Base-by-base conservation (phyloP, 2,329 filamentous ascomycete species). In the Stachybotrys chartarum region DNA sequence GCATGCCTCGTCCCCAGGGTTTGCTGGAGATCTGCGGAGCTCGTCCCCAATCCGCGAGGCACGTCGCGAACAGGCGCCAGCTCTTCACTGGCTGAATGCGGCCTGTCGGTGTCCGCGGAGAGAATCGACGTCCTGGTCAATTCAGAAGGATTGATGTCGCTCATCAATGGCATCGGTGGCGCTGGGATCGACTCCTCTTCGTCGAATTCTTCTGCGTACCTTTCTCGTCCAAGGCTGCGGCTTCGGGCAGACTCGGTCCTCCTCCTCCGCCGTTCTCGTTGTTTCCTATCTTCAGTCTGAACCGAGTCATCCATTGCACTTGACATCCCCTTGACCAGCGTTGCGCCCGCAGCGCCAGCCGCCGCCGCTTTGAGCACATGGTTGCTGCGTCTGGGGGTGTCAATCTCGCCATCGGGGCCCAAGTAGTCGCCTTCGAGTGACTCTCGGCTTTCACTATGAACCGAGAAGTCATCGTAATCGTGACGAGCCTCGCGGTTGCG, bases 141-240 rank as follows among this genome's bases (percentile, higher is more conserved):
- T 53, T 97, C 92, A 0, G 93, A 96, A 47, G 88, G 84, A 60
- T 90, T 88, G 56, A 96, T 83, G 55, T 91, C 90, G 70, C 92
- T 96, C 70, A 88, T 87, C 59, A 96, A 79, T 3, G 93, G 93
- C 87, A 97, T 91, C 6, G 90, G 90, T 7, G 91, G 87, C 6
- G 73, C 70, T 10, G 77, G 77, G 14, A 89, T 82, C 18, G 84
- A 76, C 53, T 83, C 79, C 57, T 81, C 75, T 2, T 81, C 76
- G 6, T 81, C 80, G 45, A 78, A 77, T 11, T 79, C 78, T 12
- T 82, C 79, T 1, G 68, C 67, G 57, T 76, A 75, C 51, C 70
- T 72, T 47, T 79, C 77, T 16, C 71, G 70, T 7, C 71, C 74
- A 10, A 77, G 68, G 35, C 74, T 77, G 47, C 72, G 69, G 56